Conservation (phyloP, 805 yeast species). For the Nakazawaea ernobii region DNA sequence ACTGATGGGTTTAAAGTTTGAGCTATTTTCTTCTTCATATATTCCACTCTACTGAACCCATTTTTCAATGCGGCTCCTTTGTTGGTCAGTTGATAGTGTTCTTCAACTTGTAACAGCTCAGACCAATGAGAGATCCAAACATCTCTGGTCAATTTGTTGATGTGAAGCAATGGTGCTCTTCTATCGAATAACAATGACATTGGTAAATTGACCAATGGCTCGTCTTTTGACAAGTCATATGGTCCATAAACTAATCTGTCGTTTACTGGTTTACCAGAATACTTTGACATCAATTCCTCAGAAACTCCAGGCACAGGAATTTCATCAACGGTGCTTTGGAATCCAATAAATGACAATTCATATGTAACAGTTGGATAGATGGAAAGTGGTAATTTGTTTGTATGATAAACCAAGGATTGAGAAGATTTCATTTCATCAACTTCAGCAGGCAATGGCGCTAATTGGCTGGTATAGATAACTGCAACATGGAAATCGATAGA, state of each 20-base stretch:
- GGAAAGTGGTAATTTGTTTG: constrained; percentile 52
- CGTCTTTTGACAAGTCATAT: constrained; percentile 25
- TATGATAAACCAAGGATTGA: constrained; percentile 53
- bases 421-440: constrained; percentile 49
- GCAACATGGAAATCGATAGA: constrained; percentile 42
- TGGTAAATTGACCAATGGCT: constrained; percentile 42
- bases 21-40: constrained; percentile 53
- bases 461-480: constrained; percentile 38
- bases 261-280: constrained; percentile 20
- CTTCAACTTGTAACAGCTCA: constrained; percentile 67
- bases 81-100: constrained; percentile 76
- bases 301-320: not conserved
- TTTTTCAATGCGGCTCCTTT: constrained; percentile 60
- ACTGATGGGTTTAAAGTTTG: constrained; percentile 53
- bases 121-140: constrained; percentile 90
- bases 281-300: not conserved
- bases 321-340: constrained; percentile 37
- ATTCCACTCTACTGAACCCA: constrained; percentile 80
- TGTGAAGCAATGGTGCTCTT: constrained; percentile 59
- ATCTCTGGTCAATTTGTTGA: constrained; percentile 58
- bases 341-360: constrained; percentile 39
- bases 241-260: constrained; percentile 54
- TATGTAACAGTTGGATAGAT: constrained; percentile 55
- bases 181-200: constrained; percentile 57
- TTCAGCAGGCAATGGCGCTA: constrained; percentile 56